Base-by-base conservation (phyloP, 202 grass and related monocot species). In the Musa balbisiana region DNA sequence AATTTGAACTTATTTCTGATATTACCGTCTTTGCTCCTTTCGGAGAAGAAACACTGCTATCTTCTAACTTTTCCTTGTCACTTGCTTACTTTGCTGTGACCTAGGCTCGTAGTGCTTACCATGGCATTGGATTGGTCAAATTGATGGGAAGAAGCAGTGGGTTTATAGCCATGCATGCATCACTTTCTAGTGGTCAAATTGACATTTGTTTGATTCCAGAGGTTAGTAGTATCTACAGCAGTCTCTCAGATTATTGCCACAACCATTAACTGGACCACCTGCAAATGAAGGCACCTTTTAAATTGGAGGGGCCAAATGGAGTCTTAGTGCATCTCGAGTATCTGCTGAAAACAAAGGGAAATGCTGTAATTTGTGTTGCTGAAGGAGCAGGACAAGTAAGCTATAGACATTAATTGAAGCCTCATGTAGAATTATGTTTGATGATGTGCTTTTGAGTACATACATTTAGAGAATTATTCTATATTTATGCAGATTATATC, bases 101-200 rank as follows among this genome's bases (percentile, higher is more conserved):
- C 72, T 69, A 98, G 95, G 95, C 95, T 43, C 95, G 87, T 79
- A 93, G 89, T 75, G 95, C 95, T 24, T 98, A 89, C 83, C 95
- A 98, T 73, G 95, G 95, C 72, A 88, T 98, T 49, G 95, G 95
- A 78, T 58, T 98, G 74, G 88, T 98, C 49, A 98, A 98, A 75
- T 79, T 98, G 77, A 98, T 98, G 95, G 95, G 95, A 78, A 86
- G 91, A 94, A 92, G 84, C 81, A 98, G 95, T 10, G 91, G 95
- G 24, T 94, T 98, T 60, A 98, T 98, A 68, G 92, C 95, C 76
- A 98, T 98, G 95, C 87, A 98, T 88, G 95, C 95, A 81, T 92
- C 95, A 62, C 87, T 98, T 67, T 91, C 91, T 62, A 98, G 95
- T 76, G 95, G 95, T 23, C 95, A 98, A 80, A 92, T 90, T 52